Base-by-base conservation (phyloP, 768 basidiomycete genomes). In the Leccinellum rugosiceps region DNA sequence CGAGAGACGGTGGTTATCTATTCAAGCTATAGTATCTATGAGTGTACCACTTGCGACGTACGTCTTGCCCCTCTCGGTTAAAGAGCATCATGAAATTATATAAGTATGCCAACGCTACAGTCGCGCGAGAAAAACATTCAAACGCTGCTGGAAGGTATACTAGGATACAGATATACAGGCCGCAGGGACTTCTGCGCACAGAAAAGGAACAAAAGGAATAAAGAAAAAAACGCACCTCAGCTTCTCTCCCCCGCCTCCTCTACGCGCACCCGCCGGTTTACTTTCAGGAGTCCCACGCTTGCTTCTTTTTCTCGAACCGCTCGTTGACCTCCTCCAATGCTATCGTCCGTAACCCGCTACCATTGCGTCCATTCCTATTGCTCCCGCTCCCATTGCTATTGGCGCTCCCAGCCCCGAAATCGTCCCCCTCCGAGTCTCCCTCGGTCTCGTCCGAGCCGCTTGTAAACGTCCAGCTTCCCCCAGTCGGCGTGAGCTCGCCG, bases 381-480 rank as follows among this genome's bases (percentile, higher is more conserved):
- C 30, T 25, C 43, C 23, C 59, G 21, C n/a, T 45, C n/a, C n/a
- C n/a, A 13, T 45, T 14, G n/a, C 38, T 15, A n/a, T n/a, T 38
- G 38, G 17, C 9, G n/a, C 38, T n/a, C 38, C 17, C 9, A 38
- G 38, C n/a, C 17, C 72, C 69, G 41, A 72, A 70, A 6, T 72
- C 70, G 17, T 72, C 71, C n/a, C 70, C 66, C 52, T 72, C 70
- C 43, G 65, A 70, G 17, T 71, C 70, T 2, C 63, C 66, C 31
- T 72, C 70, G 6, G 19, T 23, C 19, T 64, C 57, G 35, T 72
- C 70, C 8, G 71, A 64, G 7, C 62, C 74, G 56, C 81, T 80
- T n/a, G 83, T 75, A 64, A 87, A 81, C 25, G 83, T 87, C 85
- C 87, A 88, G 65, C 85, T 85, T 13, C 85, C 87, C 8, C 80